Evolutionary conservation across 2,329 filamentous ascomycete species (phyloP).

Genomic region (Falciphora oryzae): DNA sequence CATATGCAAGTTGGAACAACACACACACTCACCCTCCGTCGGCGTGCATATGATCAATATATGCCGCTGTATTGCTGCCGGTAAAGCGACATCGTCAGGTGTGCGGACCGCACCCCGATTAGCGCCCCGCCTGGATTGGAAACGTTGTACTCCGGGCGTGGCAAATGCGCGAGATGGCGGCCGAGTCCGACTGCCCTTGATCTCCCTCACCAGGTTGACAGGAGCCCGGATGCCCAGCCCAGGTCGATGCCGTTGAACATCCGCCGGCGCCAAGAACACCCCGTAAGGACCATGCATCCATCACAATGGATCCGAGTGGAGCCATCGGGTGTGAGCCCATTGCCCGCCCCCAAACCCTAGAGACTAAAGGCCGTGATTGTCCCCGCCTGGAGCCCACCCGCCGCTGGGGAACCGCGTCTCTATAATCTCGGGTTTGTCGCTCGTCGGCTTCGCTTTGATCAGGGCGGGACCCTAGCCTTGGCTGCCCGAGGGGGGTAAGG

Average conservation of each 20-base stretch:
- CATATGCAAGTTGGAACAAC: background rate
- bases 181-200: background rate
- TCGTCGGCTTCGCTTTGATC: background rate
- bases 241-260: too few relatives aligned
- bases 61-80: conserved; percentile 4
- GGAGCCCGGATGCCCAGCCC: too few relatives aligned
- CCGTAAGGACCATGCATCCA: background rate
- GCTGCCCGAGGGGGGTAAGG: background rate
- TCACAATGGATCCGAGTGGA: background rate
- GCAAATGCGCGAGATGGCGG: background rate
- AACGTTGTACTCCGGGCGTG: background rate
- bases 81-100: background rate
- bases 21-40: background rate
- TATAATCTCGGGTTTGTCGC: background rate
- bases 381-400: too few relatives aligned
- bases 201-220: background rate
- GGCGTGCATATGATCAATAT: background rate
- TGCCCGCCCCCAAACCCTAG: background rate
- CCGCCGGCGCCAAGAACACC: background rate
- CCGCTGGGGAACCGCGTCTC: background rate
- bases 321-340: background rate
- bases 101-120: background rate
- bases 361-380: background rate
- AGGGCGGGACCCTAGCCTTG: background rate
- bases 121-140: background rate